Base-by-base conservation (phyloP, 371 early-diverging fungal species). In the Zychaea mexicana region DNA sequence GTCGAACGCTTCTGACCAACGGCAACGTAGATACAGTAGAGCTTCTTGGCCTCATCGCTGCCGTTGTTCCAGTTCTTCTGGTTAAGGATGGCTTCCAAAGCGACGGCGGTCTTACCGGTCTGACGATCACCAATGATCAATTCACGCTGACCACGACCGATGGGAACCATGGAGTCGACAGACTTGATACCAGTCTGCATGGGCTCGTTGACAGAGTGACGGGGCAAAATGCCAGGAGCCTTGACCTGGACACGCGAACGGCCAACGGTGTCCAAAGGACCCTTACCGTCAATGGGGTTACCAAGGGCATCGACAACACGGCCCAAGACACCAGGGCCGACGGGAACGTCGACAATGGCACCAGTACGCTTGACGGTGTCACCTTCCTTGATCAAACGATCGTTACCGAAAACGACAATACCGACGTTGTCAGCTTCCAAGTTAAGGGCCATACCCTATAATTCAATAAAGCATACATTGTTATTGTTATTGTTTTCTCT, bases 111-210 rank as follows among this genome's bases (percentile, higher is more conserved):
- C 90, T 96, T 96, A 69, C 97, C 97, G 70, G 96, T 96, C 81
- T 97, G 97, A 89, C 96, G 94, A 85, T 97, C 97, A 81, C 97
- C 97, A 83, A 96, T 96, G 79, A 97, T 97, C 87, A 97, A 89
- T 87, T 97, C 97, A 92, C 97, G 93, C 87, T 97, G 97, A 74
- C 97, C 97, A 93, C 97, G 94, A 75, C 97, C 97, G 69, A 97
- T 96, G 72, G 97, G 97, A 65, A 97, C 90, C 97, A 97, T 97
- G 81, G 96, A 94, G 88, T 97, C 96, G 74, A 97, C 93, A 72
- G 94, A 97, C 89, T 97, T 97, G 88, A 94, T 94, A 82, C 97
- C 97, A 79, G 97, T 97, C 79, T 94, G 94, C 96, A 97, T 96
- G 73, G 97, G 97, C 85, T 96, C 95, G 82, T 93, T 92, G 75